These are phyloP conservation scores for Alternaria infectoria DNA, from an alignment of 2,329 filamentous ascomycete species.

Conservation along the genomic window DNA sequence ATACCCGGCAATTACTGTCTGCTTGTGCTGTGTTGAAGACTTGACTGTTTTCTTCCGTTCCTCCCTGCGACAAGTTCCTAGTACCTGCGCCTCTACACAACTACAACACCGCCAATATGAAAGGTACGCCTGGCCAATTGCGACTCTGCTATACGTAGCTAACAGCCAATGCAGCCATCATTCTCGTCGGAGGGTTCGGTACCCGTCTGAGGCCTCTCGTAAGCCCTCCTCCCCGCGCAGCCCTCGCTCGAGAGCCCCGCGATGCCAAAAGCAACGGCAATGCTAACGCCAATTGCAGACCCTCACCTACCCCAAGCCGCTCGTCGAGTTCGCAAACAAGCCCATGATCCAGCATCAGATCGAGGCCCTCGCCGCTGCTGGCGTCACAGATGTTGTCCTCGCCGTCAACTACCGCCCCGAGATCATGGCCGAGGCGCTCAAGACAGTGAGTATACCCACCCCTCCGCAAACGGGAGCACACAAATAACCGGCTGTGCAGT, in stretches of 20 bases:
- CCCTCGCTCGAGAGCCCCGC: constrained; percentile 27
- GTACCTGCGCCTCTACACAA: constrained; percentile 6
- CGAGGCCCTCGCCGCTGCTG: constrained; percentile 88
- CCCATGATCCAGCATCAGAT: constrained; percentile 99
- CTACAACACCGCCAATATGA: constrained; percentile 46
- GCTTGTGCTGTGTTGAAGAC: constrained; percentile 16
- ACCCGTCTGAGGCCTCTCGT: constrained; percentile 96
- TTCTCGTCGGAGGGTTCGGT: constrained; percentile 98
- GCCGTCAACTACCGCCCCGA: constrained; percentile 99
- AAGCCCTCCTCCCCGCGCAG: constrained; percentile 44
- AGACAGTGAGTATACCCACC: constrained; percentile 68
- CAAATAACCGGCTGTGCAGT: constrained; percentile 56
- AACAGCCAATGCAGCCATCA: constrained; percentile 70
- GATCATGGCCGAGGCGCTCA: constrained; percentile 92
- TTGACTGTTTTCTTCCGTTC: constrained; percentile 20
- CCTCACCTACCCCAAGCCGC: constrained; percentile 92
- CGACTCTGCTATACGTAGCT: constrained; percentile 1
- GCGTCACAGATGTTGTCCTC: constrained; percentile 96
- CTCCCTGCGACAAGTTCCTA: constrained; percentile 15
- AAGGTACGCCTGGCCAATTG: constrained; percentile 40
- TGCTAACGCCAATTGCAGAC: constrained; percentile 65
- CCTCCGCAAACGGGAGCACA: constrained; percentile 2
- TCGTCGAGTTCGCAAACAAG: constrained; percentile 98
- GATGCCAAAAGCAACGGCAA: constrained; percentile 12
- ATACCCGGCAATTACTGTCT: constrained; percentile 9